A percentile compares a stretch with the other conserved stretches of the same genome.
Evolutionary conservation across 2,329 filamentous ascomycete genomes (phyloP).

Genomic region (Alternaria triticina): DNA sequence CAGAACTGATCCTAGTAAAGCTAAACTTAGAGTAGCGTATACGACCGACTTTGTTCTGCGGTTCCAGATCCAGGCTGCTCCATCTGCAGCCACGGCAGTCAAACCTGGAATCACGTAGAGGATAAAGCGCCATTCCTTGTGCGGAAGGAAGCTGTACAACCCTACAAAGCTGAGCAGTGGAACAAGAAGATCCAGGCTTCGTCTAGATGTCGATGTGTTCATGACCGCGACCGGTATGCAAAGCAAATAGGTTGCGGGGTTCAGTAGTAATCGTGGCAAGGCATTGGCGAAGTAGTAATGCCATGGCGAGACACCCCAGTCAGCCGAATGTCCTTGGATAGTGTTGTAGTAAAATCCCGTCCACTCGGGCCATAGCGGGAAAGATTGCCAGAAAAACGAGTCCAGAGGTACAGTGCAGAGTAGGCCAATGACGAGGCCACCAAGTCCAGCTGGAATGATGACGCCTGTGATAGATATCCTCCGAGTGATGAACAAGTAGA

Average conservation of each 20-base stretch:
- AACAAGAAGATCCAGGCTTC: constrained; percentile 61
- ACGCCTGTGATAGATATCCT: constrained; percentile 61
- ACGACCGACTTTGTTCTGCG: constrained; percentile 67
- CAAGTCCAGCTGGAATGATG: constrained; percentile 70
- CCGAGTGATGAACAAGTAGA: constrained; percentile 66
- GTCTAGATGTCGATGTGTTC: constrained; percentile 53
- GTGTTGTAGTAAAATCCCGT: constrained; percentile 92
- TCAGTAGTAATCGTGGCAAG: constrained; percentile 82
- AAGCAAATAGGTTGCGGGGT: constrained; percentile 69
- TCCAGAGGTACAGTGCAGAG: constrained; percentile 76
- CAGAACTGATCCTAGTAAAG: constrained; percentile 66
- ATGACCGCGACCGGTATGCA: constrained; percentile 59
- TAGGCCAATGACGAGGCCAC: constrained; percentile 71
- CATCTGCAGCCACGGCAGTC: constrained; percentile 77
- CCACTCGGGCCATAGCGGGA: constrained; percentile 85
- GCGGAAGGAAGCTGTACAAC: constrained; percentile 85
- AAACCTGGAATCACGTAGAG: constrained; percentile 84
- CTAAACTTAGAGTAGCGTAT: constrained; percentile 62
- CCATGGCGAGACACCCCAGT: constrained; percentile 88
- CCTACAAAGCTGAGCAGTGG: constrained; percentile 76
- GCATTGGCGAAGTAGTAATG: constrained; percentile 85
- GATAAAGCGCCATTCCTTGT: constrained; percentile 96
- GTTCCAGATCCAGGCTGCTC: constrained; percentile 68
- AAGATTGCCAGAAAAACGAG: constrained; percentile 89
- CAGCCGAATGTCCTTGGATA: constrained; percentile 77